phyloP scores from a whole-genome alignment of 768 basidiomycete genomes.

The Hypsizygus marmoreus region DNA sequence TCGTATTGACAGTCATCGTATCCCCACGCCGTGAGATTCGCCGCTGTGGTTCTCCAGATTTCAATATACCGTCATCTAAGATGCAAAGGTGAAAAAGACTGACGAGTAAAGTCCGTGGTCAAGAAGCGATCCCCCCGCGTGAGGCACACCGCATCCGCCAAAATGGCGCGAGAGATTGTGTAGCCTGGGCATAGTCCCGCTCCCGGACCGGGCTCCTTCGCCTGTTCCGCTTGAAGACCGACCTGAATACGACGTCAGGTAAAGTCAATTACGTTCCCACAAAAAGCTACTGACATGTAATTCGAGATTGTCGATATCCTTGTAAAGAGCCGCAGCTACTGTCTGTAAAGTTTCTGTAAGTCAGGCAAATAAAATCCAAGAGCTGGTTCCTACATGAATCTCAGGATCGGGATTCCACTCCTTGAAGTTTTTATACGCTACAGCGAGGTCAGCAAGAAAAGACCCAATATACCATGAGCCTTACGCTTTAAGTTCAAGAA shows the following conservation, averaged over 20 bases:
- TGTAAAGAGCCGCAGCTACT: conserved; percentile 67
- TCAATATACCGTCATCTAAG: neutral
- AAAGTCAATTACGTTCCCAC: too few relatives aligned
- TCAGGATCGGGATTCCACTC: conserved; percentile 71
- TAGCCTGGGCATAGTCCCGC: conserved; percentile 82
- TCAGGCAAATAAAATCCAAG: neutral
- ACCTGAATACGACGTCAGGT: conserved; percentile 34
- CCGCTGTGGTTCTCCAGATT: conserved; percentile 39
- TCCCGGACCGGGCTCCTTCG: conserved; percentile 64
- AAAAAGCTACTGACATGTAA: conserved; percentile 57
- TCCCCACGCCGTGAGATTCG: conserved; percentile 80
- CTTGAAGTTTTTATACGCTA: conserved; percentile 63
- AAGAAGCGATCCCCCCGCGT: conserved; percentile 80
- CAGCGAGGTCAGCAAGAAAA: conserved; percentile 10
- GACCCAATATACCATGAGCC: conserved; percentile 13
- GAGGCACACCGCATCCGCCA: conserved; percentile 76
- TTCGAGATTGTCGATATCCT: conserved; percentile 77
- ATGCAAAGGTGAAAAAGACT: conserved; percentile 27
- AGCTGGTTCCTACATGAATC: conserved; percentile 46
- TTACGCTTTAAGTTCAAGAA: conserved; percentile 72
- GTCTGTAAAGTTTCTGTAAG: conserved; percentile 34
- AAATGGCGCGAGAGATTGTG: conserved; percentile 83
- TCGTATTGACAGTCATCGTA: conserved; percentile 71
- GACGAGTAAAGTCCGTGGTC: conserved; percentile 77
- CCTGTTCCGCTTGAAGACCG: conserved; percentile 72